phyloP scores from a whole-genome alignment of 1,284 basidiomycete genomes.

The Bothia castanella region DNA sequence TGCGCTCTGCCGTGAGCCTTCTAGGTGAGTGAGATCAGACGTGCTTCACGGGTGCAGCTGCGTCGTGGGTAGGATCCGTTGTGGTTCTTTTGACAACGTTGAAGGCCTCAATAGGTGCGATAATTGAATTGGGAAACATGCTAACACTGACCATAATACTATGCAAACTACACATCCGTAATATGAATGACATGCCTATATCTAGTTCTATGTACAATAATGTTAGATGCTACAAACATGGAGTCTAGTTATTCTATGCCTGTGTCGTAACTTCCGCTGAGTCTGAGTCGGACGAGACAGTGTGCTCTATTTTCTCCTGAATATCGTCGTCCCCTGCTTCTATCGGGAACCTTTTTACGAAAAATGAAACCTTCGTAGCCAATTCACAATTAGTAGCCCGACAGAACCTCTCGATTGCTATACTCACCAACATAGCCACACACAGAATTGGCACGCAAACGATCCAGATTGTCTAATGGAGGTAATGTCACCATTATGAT shows the following conservation, averaged over 20 bases:
- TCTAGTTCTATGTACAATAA: conserved; percentile 18
- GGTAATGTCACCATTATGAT: conserved; percentile 17
- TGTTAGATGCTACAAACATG: conserved; percentile 12
- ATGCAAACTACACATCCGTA: conserved; percentile 3
- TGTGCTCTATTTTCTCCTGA: conserved; percentile 21
- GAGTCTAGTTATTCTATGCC: conserved; percentile 15
- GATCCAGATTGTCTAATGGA: conserved; percentile 54
- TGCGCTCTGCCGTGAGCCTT: conserved; percentile 10
- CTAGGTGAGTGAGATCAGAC: conserved; percentile 14
- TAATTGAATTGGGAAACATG: not conserved
- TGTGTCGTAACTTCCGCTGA: conserved; percentile 8
- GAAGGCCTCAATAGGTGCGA: not conserved
- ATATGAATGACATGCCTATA: conserved; percentile 1
- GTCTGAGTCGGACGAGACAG: conserved; percentile 3
- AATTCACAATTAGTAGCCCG: conserved; percentile 23
- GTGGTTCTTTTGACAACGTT: not conserved
- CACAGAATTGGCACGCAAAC: conserved; percentile 57
- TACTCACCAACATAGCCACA: conserved; percentile 47
- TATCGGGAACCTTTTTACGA: conserved; percentile 29
- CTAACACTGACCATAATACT: not conserved
- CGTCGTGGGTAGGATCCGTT: conserved; percentile 1
- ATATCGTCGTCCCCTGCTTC: conserved; percentile 18
- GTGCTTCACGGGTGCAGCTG: not conserved
- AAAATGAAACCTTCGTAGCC: conserved; percentile 33
- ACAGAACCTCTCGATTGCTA: not conserved